Conservation (phyloP, 2,329 filamentous ascomycete species). For the Diaporthe sp. region DNA sequence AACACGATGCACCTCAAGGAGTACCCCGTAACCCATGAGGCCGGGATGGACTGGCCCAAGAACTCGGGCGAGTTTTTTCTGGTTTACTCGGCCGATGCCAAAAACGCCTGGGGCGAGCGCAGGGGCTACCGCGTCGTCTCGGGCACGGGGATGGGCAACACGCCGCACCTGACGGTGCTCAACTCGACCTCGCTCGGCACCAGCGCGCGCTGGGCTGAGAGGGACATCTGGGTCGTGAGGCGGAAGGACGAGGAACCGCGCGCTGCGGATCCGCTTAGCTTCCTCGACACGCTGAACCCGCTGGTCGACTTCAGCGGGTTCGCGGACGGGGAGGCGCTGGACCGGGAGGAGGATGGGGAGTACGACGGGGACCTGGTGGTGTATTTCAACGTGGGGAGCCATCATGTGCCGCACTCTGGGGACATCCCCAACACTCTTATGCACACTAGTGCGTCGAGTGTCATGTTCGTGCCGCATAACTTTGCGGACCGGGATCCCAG, state of each 20-base stretch:
- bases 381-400: constrained; percentile 56
- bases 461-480: constrained; percentile 51
- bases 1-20: constrained; percentile 35
- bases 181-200: constrained; percentile 48
- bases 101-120: constrained; percentile 53
- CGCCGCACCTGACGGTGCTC: constrained; percentile 38
- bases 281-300: constrained; percentile 48
- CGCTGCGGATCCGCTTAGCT: constrained; percentile 49
- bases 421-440: constrained; percentile 58
- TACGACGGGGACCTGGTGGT: constrained; percentile 44
- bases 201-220: constrained; percentile 35
- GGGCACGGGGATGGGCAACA: constrained; percentile 41
- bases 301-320: constrained; percentile 53
- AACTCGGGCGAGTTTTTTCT: constrained; percentile 51
- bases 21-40: constrained; percentile 26
- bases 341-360: constrained; percentile 41
- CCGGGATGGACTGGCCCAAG: constrained; percentile 42
- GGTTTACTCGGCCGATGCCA: constrained; percentile 44
- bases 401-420: constrained; percentile 54
- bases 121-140: constrained; percentile 55
- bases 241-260: constrained; percentile 57
- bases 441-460: constrained; percentile 49
- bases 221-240: constrained; percentile 51
- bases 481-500: constrained; percentile 51
- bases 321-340: constrained; percentile 45